Evolutionary conservation across 2,329 filamentous ascomycete species (phyloP).

Genomic region (Dendryphion nanum): DNA sequence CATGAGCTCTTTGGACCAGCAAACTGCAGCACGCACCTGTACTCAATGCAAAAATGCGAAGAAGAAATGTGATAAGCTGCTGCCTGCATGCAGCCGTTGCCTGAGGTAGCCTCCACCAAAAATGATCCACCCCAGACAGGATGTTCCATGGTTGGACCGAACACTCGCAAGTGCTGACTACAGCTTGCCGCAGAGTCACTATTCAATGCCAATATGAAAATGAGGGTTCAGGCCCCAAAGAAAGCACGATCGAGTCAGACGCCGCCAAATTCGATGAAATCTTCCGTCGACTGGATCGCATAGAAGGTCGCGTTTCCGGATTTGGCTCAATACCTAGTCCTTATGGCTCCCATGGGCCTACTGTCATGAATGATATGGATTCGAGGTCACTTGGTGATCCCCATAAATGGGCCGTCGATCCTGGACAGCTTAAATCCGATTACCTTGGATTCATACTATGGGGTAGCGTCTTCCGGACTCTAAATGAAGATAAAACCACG

Average conservation of each 20-base stretch:
- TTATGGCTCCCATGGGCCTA: no score
- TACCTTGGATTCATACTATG: conserved; percentile 7
- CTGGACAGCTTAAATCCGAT: conserved; percentile 5
- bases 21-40: conserved; percentile 12
- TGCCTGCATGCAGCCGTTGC: conserved; percentile 14
- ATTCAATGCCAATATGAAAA: conserved; percentile 10
- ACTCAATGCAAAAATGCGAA: conserved; percentile 15
- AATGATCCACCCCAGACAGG: no score
- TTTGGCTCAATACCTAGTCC: no score
- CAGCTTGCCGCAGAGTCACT: conserved; percentile 8
- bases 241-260: background rate
- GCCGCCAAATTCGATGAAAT: conserved; percentile 15
- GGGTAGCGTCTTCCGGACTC: conserved; percentile 7
- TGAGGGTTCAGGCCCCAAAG: conserved; percentile 4
- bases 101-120: conserved; percentile 11
- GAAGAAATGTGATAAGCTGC: conserved; percentile 18
- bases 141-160: no score
- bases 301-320: conserved; percentile 11
- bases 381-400: no score
- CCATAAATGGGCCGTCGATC: conserved; percentile 8
- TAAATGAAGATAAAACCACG: conserved; percentile 9
- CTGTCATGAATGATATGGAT: no score
- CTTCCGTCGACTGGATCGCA: conserved; percentile 11
- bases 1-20: background rate
- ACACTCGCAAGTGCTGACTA: no score